Evolutionary conservation across 441 rosid genomes (phyloP).

Genomic region (Raphanus hybrid): DNA sequence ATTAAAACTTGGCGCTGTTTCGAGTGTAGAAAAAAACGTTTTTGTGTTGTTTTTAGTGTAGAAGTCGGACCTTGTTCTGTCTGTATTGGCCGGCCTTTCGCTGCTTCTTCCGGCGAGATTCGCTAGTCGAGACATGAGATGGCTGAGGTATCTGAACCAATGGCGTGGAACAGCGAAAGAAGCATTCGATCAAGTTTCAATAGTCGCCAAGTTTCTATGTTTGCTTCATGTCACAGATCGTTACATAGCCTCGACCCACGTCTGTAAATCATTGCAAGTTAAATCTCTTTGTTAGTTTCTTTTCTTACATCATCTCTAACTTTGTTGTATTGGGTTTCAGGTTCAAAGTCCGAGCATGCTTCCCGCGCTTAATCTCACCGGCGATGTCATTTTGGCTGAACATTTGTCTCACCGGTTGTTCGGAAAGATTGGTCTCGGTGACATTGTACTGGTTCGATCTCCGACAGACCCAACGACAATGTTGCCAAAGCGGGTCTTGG

Average conservation of each 20-base stretch:
- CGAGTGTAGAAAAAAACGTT: no score
- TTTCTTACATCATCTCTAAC: neutral
- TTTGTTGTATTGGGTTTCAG: conserved; percentile 44
- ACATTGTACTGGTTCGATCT: conserved; percentile 71
- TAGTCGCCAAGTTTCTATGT: conserved; percentile 60
- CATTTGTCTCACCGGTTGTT: conserved; percentile 66
- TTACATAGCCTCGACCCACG: conserved; percentile 64
- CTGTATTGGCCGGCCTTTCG: no score
- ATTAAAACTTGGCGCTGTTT: conserved; percentile 19
- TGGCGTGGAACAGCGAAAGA: conserved; percentile 56
- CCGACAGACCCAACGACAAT: conserved; percentile 63
- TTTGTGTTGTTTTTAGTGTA: no score
- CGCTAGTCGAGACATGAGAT: conserved; percentile 36
- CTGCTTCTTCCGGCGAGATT: conserved; percentile 10
- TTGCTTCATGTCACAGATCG: conserved; percentile 68
- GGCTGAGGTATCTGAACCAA: conserved; percentile 32
- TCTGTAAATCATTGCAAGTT: conserved; percentile 34
- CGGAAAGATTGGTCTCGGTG: conserved; percentile 66
- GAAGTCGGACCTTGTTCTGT: no score
- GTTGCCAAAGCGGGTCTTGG: conserved; percentile 70
- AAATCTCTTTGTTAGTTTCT: neutral
- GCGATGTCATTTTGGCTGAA: conserved; percentile 75
- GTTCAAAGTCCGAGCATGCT: conserved; percentile 89
- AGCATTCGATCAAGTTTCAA: conserved; percentile 49
- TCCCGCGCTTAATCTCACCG: conserved; percentile 77